phyloP scores from a whole-genome alignment of 2,329 filamentous ascomycete genomes.

The Xylariaceae sp. region DNA sequence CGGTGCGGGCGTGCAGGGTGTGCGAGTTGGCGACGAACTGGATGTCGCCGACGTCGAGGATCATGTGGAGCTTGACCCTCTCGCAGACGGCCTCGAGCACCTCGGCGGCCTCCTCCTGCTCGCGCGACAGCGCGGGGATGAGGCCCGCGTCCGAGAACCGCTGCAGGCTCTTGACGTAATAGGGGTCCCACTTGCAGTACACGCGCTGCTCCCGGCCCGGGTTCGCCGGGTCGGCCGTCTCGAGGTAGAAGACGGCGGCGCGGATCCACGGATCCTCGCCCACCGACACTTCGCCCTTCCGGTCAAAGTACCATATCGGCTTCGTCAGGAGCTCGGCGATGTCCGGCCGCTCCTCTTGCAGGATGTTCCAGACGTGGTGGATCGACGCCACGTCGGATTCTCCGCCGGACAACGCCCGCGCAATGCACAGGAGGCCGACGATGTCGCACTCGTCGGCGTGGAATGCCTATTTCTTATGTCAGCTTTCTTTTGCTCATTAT shows the following conservation, averaged over 20 bases:
- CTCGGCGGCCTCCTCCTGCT: slow-evolving; percentile 61
- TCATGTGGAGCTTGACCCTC: slow-evolving; percentile 72
- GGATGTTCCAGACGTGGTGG: slow-evolving; percentile 75
- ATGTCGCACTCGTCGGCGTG: slow-evolving; percentile 79
- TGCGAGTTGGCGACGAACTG: slow-evolving; percentile 81
- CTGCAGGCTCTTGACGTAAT: slow-evolving; percentile 71
- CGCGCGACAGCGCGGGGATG: slow-evolving; percentile 65
- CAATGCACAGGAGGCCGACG: slow-evolving; percentile 76
- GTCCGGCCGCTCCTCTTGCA: slow-evolving; percentile 70
- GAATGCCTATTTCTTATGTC: slow-evolving; percentile 45
- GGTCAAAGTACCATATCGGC: slow-evolving; percentile 88
- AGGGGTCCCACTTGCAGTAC: slow-evolving; percentile 86
- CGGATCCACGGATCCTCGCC: slow-evolving; percentile 72
- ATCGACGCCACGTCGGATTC: slow-evolving; percentile 76
- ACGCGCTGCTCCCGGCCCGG: slow-evolving; percentile 56
- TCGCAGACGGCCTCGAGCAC: slow-evolving; percentile 74
- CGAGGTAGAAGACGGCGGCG: slow-evolving; percentile 69
- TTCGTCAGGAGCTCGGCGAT: slow-evolving; percentile 68
- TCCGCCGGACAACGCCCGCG: slow-evolving; percentile 71
- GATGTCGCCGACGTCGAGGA: slow-evolving; percentile 80
- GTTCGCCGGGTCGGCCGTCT: slow-evolving; percentile 41
- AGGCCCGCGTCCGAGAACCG: slow-evolving; percentile 69
- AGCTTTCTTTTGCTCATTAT: slow-evolving; percentile 1
- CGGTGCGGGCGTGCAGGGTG: slow-evolving; percentile 74
- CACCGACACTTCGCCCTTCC: slow-evolving; percentile 73